Evolutionary conservation across 305 asterid species (phyloP), one percentile per base, ranked within the genome.

Genomic region (Euphrasia arctica): DNA sequence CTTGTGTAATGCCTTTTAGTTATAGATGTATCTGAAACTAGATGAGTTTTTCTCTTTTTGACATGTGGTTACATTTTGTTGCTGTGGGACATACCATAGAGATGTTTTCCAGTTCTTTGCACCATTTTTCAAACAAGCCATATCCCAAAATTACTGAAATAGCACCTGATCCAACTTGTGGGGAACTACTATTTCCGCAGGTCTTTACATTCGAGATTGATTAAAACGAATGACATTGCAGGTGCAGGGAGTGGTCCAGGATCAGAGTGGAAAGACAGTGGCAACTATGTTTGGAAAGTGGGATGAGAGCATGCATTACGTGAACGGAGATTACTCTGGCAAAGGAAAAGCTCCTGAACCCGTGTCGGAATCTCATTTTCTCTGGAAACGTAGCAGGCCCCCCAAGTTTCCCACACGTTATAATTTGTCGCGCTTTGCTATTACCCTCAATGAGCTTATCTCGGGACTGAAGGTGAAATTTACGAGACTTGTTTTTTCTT

Each of bases 241-340:
- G 95, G 91, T 87, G 50, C 89, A 82, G 54, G 95, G 95, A 45
- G 32, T 69, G 31, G 85, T 84, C 65, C 88, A 84, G 65, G 91
- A 87, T 74, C 74, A 77, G 69, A 76, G 65, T 64, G 90, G 88
- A 4, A 82, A 78, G 70, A 74, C 86, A 6, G 74, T 70, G 4
- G 90, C 91, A 18, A 77, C 88, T 36, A 32, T 87, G 70, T 80
- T 82, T n/a, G 95, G 95, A 10, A 87, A 87, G 78, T 87, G 95
- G 95, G 86, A 84, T 61, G 85, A 79, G 72, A 82, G 83, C 77
- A 69, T 87, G 74, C 81, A 79, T 74, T 84, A 78, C 60, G 78
- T 82, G n/a, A 56, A 79, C 22, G 84, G 84, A 4, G 87, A 82
- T 42, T 71, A 58, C 67, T 67, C 70, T 50, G 72, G 74, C 29